A percentile compares a stretch with the other conserved stretches of the same genome.
Conservation (phyloP, 352 stramenopile species). For the Phytophthora fragariae region DNA sequence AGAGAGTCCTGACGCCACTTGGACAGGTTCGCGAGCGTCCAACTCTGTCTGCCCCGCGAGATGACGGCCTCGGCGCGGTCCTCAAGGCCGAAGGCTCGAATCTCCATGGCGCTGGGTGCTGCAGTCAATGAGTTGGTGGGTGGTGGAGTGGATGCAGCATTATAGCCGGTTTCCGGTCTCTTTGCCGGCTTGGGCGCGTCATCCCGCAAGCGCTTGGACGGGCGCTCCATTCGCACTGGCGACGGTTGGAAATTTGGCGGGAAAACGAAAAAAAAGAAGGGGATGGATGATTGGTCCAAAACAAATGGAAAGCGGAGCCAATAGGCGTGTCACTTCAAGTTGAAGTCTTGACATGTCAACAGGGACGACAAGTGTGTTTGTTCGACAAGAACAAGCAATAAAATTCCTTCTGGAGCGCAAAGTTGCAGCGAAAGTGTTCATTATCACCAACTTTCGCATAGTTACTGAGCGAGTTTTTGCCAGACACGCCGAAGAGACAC, state of each 20-base stretch:
- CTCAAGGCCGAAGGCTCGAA: conserved; percentile 78
- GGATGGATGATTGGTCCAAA: conserved; percentile 24
- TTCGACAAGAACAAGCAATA: too few relatives aligned
- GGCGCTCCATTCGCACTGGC: conserved; percentile 19
- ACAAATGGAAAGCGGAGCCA: background rate
- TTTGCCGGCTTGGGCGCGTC: conserved; percentile 10
- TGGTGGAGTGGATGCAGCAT: background rate
- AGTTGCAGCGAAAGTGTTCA: conserved; percentile 90
- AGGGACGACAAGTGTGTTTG: too few relatives aligned
- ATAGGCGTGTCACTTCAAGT: background rate
- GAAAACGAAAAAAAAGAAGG: conserved; percentile 8
- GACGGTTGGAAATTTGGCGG: conserved; percentile 22
- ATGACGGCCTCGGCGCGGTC: conserved; percentile 82
- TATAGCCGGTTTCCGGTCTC: conserved; percentile 3
- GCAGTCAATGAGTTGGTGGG: conserved; percentile 10
- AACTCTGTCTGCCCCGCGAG: conserved; percentile 48
- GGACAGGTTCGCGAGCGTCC: conserved; percentile 66
- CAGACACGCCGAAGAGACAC: conserved; percentile 44
- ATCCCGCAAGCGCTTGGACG: conserved; percentile 30
- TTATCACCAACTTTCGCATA: conserved; percentile 57
- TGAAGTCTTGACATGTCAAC: too few relatives aligned
- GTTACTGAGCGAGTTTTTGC: conserved; percentile 60
- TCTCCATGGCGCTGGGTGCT: conserved; percentile 49
- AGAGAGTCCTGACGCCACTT: conserved; percentile 73
- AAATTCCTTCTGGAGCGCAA: conserved; percentile 65